These are phyloP conservation scores for Candida sp. DNA, from an alignment of 1,139 yeast species.

Conservation along the genomic window DNA sequence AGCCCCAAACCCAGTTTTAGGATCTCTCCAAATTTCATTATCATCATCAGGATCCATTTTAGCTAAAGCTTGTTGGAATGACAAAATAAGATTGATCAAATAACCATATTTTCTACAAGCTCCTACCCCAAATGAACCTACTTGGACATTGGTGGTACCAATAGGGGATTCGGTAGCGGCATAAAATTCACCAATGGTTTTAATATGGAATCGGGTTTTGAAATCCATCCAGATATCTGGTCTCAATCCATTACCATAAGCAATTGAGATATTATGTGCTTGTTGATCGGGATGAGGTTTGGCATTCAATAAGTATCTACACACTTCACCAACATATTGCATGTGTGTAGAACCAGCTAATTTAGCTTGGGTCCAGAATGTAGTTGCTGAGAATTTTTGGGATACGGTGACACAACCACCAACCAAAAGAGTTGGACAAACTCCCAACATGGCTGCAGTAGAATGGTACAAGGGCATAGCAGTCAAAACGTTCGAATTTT, in stretches of 20 bases:
- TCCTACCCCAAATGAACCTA: conserved; percentile 80
- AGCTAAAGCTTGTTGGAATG: conserved; percentile 59
- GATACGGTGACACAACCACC: conserved; percentile 80
- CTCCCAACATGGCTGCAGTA: conserved; percentile 87
- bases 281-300: conserved; percentile 66
- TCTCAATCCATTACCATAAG: conserved; percentile 91
- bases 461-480: conserved; percentile 98
- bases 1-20: conserved; percentile 57
- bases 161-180: conserved; percentile 94
- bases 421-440: conserved; percentile 61
- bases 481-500: conserved; percentile 64
- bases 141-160: conserved; percentile 81
- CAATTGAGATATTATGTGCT: conserved; percentile 62
- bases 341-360: conserved; percentile 71
- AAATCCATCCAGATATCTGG: conserved; percentile 89
- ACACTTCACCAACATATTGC: conserved; percentile 95
- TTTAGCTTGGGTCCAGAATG: conserved; percentile 90
- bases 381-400: conserved; percentile 77
- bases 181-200: conserved; percentile 84
- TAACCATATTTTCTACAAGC: conserved; percentile 86
- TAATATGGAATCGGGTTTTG: conserved; percentile 71
- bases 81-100: conserved; percentile 50
- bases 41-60: conserved; percentile 84
- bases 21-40: conserved; percentile 65
- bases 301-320: conserved; percentile 77